Evolutionary conservation across 495 filamentous ascomycete species (phyloP), one percentile per base, ranked within the genome.

Genomic region (Poronia punctata): DNA sequence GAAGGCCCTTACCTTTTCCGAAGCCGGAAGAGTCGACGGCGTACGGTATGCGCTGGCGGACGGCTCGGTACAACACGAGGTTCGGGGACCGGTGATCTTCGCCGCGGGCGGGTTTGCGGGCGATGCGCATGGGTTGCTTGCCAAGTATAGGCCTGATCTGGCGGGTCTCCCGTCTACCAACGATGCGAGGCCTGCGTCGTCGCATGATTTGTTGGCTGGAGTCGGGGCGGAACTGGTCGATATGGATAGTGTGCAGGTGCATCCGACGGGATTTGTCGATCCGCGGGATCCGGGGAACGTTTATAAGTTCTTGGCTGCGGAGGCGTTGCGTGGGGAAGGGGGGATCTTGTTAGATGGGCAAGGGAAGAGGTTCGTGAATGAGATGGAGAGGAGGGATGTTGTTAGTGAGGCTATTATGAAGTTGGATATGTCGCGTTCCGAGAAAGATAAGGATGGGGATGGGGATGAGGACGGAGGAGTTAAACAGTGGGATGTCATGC

Each of bases 181-280:
- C 52, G 72, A 77, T 4, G 64, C 70, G 1, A 52, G 71, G 0
- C 67, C 68, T 1, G 76, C 71, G 0, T 52, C 66, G 21, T 52
- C 66, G 21, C 74, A 78, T 44, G 40, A 42, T 0, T 34, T 79
- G 4, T 62, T 80, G 0, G 51, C 65, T 1, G 53, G 43, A 5
- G 45, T 71, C 1, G 75, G 72, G 0, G 77, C 74, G 3, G 49
- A 51, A 17, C 53, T 78, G 18, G 56, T 78, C 8, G 77, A 81
- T 41, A 79, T 81, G 75, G 70, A 74, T 2, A 56, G 57, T 38
- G 72, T 78, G 9, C 74, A 78, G 53, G 64, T 78, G 15, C 74
- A 79, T 52, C 84, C 84, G 3, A 87, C 84, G 2, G 81, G 82
- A 35, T 78, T 88, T 33, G 70, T 87, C 3, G 83, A 87, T 55